Evolutionary conservation across 75 land plant species (phyloP), one percentile per base, ranked within the genome.

Genomic region (Pinus tabuliformis): DNA sequence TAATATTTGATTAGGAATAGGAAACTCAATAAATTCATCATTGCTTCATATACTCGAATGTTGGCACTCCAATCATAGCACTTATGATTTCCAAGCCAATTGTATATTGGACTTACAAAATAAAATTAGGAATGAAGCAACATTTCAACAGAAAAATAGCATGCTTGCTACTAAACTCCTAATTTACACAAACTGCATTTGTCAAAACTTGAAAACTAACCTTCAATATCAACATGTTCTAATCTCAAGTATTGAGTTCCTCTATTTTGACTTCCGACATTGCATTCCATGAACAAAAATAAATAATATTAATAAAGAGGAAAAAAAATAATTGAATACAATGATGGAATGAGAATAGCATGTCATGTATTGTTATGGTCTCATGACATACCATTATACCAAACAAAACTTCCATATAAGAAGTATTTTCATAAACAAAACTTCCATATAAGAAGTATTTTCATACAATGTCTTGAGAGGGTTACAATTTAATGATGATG

Each of bases 211-310:
- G 68, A 64, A 64, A 64, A 30, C 71, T 39, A 42, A 68, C 71
- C 71, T 68, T 68, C 71, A 68, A 39, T 36, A 68, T 21, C n/a
- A 68, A 18, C 39, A 52, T 39, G 52, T 68, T 52, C 24, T 68
- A 22, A 16, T 68, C 71, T 52, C 71, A 68, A 68, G 45, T 66
- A 9, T 9, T 20, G n/a, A 68, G 4, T 8, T 68, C 16, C 20
- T 68, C 52, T 68, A 3, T 68, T 68, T 39, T 45, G 8, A 45
- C 71, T 68, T 68, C 71, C 39, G 71, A 68, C 36, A 68, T 52
- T 68, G 71, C 39, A 39, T 68, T 5, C 70, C 45, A 66, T 66
- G 49, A 7, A 66, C 37, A 62, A 2, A 62, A 14, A 66, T 66
- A 36, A 14, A 37, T 16, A 66, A 37, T 8, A 66, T 37, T 66